Percentiles rank a stretch among this genome's conserved stretches.
Conservation (phyloP, 1,284 basidiomycete genomes). For the Ganoderma leucocontextum region DNA sequence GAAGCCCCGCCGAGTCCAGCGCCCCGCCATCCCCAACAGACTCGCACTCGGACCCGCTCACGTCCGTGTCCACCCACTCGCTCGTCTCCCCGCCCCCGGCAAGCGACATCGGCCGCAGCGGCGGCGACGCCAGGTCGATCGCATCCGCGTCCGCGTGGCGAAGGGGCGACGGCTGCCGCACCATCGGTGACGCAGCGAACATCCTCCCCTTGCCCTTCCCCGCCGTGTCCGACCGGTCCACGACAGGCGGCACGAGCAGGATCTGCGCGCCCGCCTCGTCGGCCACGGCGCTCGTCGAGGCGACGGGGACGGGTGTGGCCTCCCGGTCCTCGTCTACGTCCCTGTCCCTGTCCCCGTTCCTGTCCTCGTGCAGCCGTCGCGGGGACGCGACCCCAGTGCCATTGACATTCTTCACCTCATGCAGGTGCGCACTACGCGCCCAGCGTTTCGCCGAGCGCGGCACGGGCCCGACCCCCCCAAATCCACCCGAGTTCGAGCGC, state of each 20-base stretch:
- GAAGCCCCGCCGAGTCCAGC: constrained; percentile 5
- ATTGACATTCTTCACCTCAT: constrained; percentile 58
- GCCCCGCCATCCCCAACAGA: constrained; percentile 14
- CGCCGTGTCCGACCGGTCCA: constrained; percentile 19
- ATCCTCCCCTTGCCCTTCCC: constrained; percentile 29
- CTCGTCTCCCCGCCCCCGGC: constrained; percentile 35
- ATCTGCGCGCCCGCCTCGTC: constrained; percentile 12
- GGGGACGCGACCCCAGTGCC: constrained; percentile 4
- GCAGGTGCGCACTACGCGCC: constrained; percentile 77
- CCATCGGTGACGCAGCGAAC: constrained; percentile 4
- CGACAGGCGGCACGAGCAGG: constrained; percentile 23
- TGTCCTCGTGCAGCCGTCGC: background rate
- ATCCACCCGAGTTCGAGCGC: constrained; percentile 56
- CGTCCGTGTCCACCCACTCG: constrained; percentile 48
- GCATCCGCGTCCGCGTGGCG: constrained; percentile 12
- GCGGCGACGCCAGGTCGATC: constrained; percentile 24
- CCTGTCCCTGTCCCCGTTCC: too few species aligned
- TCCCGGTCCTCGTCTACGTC: background rate
- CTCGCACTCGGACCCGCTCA: constrained; percentile 41
- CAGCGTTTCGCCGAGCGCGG: constrained; percentile 63
- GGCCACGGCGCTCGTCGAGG: background rate
- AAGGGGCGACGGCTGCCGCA: constrained; percentile 29
- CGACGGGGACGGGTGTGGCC: constrained; percentile 9
- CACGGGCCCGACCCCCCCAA: constrained; percentile 41
- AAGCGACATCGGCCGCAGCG: constrained; percentile 2